Evolutionary conservation across 768 basidiomycete species (phyloP).

Genomic region (Pleurotus pulmonarius): DNA sequence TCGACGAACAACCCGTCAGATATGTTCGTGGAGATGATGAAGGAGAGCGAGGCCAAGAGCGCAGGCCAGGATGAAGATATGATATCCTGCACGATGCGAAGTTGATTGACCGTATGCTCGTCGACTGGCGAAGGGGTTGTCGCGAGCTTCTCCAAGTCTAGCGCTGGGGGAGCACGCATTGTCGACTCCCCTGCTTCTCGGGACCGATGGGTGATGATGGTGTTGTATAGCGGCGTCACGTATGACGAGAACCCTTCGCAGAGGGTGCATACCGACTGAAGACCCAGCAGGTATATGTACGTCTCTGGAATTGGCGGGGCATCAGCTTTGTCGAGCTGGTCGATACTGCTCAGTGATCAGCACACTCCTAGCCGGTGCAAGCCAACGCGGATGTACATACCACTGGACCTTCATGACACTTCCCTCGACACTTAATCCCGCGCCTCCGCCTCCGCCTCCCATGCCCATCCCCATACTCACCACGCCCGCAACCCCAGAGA

Average conservation of each 20-base stretch:
- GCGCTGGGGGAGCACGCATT: conserved; percentile 68
- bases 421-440: conserved; percentile 66
- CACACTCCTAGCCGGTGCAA: not conserved
- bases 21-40: conserved; percentile 85
- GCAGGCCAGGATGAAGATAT: conserved; percentile 91
- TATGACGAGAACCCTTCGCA: conserved; percentile 82
- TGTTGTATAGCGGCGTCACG: conserved; percentile 71
- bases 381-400: conserved; percentile 36
- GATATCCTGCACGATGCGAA: conserved; percentile 69
- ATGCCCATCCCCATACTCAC: conserved; percentile 30
- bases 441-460: conserved; percentile 40
- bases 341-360: conserved; percentile 59
- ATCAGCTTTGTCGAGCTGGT: conserved; percentile 97
- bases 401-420: conserved; percentile 90
- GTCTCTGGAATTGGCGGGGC: conserved; percentile 90
- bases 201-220: conserved; percentile 63
- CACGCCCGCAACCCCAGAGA: conserved; percentile 84
- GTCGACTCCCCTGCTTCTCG: conserved; percentile 59
- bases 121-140: conserved; percentile 45
- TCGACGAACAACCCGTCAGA: conserved; percentile 92
- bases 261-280: conserved; percentile 83
- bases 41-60: conserved; percentile 84
- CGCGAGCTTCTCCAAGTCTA: conserved; percentile 62
- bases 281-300: conserved; percentile 88
- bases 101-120: conserved; percentile 45